Base-by-base conservation (phyloP, 106 monocot species). In the Vanilla planifolia region DNA sequence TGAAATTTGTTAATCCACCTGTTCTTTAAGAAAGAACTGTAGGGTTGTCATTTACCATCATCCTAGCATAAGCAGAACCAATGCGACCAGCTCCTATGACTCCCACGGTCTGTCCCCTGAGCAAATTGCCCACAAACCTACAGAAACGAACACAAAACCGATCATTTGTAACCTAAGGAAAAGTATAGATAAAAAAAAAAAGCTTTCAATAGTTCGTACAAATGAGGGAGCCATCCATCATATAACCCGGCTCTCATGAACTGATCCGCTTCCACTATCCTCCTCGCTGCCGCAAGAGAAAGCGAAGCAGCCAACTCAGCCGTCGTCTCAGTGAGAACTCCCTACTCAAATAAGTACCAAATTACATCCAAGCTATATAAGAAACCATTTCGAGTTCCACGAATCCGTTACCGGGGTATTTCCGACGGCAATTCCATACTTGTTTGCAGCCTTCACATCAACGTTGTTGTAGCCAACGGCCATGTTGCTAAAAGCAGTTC, bases 401-500 rank as follows among this genome's bases (percentile, higher is more conserved):
- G 7, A 21, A 22, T 37, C 22, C 19, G 77, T 71, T 40, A 98
- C 96, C 33, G 96, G 96, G 10, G 96, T 98, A 45, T 98, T 98
- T 20, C 96, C 96, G n/a, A 98, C 77, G 1, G 88, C 76, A 22
- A 98, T 50, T 48, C 87, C 91, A 33, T 91, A 15, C 77, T 91
- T 98, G 37, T 52, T 88, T 7, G 96, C 96, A 24, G 85, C 91
- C 57, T 77, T 60, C 21, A 98, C 88, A 30, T 98, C 88, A 40
- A 98, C 96, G 46, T 98, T 98, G 67, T 98, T 98, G 79, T 91
- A 98, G 1, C 96, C 96, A 16, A 98, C 96, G 2, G 96, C 96
- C 96, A 98, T 98, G 77, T 98, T 98, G 63, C 96, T 98, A 71
- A 91, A 98, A 27, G 84, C 91, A 22, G 63, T 88, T 8, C 96